phyloP scores from a whole-genome alignment of 305 asterid species.

The Fraxinus sp. region DNA sequence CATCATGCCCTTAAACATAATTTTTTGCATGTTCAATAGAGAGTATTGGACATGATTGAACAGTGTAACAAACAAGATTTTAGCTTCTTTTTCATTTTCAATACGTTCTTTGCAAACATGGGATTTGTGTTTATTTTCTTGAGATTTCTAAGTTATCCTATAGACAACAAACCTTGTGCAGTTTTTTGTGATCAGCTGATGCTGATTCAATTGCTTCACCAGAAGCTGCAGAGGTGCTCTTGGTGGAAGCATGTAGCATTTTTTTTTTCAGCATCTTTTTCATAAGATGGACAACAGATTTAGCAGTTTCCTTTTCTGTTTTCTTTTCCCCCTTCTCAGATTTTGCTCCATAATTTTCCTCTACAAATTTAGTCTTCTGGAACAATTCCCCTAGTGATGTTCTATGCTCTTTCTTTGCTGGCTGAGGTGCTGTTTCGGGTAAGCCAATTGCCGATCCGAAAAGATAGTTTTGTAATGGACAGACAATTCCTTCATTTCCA shows the following conservation, averaged over 20 bases:
- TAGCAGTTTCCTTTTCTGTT: slow-evolving; percentile 56
- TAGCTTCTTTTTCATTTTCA: background rate
- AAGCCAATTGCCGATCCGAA: slow-evolving; percentile 68
- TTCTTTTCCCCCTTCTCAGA: slow-evolving; percentile 50
- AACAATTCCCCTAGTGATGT: slow-evolving; percentile 85
- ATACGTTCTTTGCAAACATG: background rate
- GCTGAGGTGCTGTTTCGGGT: slow-evolving; percentile 44
- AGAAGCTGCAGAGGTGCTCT: slow-evolving; percentile 33
- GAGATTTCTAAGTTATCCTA: background rate
- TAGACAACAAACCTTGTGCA: slow-evolving; percentile 54
- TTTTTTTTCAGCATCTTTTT: slow-evolving; percentile 66
- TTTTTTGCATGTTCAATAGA: background rate
- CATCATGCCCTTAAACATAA: background rate
- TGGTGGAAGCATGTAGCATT: slow-evolving; percentile 46
- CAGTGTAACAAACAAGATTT: background rate
- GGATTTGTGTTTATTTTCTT: background rate
- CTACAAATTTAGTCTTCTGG: slow-evolving; percentile 68
- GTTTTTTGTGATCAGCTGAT: slow-evolving; percentile 51
- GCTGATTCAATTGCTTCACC: slow-evolving; percentile 48
- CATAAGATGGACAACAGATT: slow-evolving; percentile 64
- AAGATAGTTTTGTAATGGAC: slow-evolving; percentile 86
- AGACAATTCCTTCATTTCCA: slow-evolving; percentile 47
- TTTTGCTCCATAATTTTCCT: slow-evolving; percentile 56
- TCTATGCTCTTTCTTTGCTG: slow-evolving; percentile 64
- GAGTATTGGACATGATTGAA: background rate